These are phyloP conservation scores for Cichorium intybus DNA, from an alignment of 140 eudicot genomes.

Conservation along the genomic window DNA sequence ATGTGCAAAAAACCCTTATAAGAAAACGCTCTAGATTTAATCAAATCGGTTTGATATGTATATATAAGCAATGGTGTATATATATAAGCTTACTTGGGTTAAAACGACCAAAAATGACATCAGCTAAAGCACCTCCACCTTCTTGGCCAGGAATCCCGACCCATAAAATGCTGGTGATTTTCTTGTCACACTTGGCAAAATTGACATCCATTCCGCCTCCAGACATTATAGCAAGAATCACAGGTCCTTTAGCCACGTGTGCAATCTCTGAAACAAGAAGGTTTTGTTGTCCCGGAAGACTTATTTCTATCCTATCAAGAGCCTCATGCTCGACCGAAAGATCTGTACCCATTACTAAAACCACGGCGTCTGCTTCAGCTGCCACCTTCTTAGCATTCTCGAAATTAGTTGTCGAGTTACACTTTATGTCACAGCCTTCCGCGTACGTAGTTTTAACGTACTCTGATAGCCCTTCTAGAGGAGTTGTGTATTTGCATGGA, in stretches of 20 bases:
- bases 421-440: constrained; percentile 59
- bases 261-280: constrained; percentile 42
- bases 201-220: constrained; percentile 52
- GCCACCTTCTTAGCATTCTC: constrained; percentile 52
- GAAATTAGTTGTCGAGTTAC: constrained; percentile 40
- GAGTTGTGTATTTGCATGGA: constrained; percentile 47
- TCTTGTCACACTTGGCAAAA: constrained; percentile 32
- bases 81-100: constrained; percentile 41
- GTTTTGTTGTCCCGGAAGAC: constrained; percentile 53
- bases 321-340: constrained; percentile 69
- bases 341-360: constrained; percentile 77
- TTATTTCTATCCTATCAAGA: constrained; percentile 41
- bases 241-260: constrained; percentile 34
- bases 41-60: not conserved
- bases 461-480: constrained; percentile 43
- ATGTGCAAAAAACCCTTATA: not conserved
- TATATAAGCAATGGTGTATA: not conserved
- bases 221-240: constrained; percentile 46
- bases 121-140: constrained; percentile 65
- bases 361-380: constrained; percentile 71
- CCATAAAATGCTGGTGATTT: constrained; percentile 53
- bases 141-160: constrained; percentile 69
- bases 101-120: constrained; percentile 45
- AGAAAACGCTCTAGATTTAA: not conserved
- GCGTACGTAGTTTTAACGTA: constrained; percentile 40